phyloP scores from a whole-genome alignment of 1,284 basidiomycete genomes.

The Retiboletus flavoniger region DNA sequence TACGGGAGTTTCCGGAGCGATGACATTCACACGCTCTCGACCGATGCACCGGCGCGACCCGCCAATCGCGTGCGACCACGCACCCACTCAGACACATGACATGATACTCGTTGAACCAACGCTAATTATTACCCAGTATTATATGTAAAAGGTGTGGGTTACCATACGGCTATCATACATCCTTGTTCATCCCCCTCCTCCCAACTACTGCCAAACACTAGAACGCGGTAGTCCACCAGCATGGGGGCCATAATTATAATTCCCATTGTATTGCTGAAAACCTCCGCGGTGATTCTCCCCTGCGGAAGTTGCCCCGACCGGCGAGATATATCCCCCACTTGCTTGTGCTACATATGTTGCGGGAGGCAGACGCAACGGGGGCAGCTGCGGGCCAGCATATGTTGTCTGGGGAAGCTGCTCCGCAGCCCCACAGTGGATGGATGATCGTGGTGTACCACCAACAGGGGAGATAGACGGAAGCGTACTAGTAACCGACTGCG shows the following conservation, averaged over 20 bases:
- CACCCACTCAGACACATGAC: not conserved
- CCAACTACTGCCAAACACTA: slow-evolving; percentile 30
- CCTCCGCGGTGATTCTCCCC: slow-evolving; percentile 25
- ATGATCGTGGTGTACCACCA: slow-evolving; percentile 11
- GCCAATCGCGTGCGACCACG: slow-evolving; percentile 9
- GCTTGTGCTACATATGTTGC: slow-evolving; percentile 21
- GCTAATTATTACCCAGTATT: slow-evolving; percentile 11
- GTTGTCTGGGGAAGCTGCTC: slow-evolving; percentile 21
- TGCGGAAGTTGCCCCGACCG: slow-evolving; percentile 9
- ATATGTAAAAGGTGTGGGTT: slow-evolving; percentile 12
- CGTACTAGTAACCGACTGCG: slow-evolving; percentile 8
- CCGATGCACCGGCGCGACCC: slow-evolving; percentile 22
- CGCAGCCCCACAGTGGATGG: slow-evolving; percentile 16
- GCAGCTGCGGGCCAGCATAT: slow-evolving; percentile 28
- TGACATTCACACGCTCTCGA: slow-evolving; percentile 39
- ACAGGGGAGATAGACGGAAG: slow-evolving; percentile 27
- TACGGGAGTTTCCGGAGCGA: slow-evolving; percentile 41
- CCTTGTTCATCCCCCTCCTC: slow-evolving; percentile 3
- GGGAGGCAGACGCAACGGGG: slow-evolving; percentile 30
- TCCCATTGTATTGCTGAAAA: slow-evolving; percentile 30
- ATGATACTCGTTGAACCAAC: not conserved
- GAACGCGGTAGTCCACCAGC: slow-evolving; percentile 27
- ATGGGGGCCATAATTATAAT: slow-evolving; percentile 25
- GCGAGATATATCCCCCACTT: slow-evolving; percentile 28
- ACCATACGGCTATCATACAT: slow-evolving; percentile 28